phyloP scores from a whole-genome alignment of 352 stramenopile species.

The Phytophthora palmivora region DNA sequence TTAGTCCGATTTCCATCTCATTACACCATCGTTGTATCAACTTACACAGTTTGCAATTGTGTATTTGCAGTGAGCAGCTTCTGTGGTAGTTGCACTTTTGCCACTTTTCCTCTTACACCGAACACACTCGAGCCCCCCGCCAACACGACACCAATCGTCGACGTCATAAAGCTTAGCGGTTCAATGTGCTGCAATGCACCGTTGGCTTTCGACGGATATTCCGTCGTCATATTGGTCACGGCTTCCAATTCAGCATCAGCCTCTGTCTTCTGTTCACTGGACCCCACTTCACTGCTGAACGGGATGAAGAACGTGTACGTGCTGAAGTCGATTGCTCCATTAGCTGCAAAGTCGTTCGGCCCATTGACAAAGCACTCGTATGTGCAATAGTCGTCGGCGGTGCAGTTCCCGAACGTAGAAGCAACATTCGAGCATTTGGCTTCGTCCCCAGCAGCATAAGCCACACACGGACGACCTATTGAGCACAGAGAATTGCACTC shows the following conservation, averaged over 20 bases:
- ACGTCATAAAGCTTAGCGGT: slow-evolving; percentile 41
- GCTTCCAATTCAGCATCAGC: slow-evolving; percentile 5
- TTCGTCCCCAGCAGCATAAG: slow-evolving; percentile 40
- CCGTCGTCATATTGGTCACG: slow-evolving; percentile 23
- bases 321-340: slow-evolving; percentile 60
- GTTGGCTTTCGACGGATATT: slow-evolving; percentile 50
- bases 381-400: slow-evolving; percentile 43
- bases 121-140: slow-evolving; percentile 54
- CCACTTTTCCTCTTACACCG: slow-evolving; percentile 59
- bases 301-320: slow-evolving; percentile 67
- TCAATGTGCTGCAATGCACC: slow-evolving; percentile 49
- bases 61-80: slow-evolving; percentile 42
- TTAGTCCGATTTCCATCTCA: background rate
- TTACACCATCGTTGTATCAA: background rate
- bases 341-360: slow-evolving; percentile 50
- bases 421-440: slow-evolving; percentile 12
- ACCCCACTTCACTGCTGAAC: slow-evolving; percentile 42
- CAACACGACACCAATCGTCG: slow-evolving; percentile 44
- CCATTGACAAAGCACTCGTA: slow-evolving; percentile 71
- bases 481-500: slow-evolving; percentile 53
- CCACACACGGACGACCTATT: slow-evolving; percentile 60
- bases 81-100: slow-evolving; percentile 40
- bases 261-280: slow-evolving; percentile 13
- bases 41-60: slow-evolving; percentile 54
- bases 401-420: slow-evolving; percentile 48